Conservation (phyloP, 78 protist species). For the Monocercomonoides exilis region DNA sequence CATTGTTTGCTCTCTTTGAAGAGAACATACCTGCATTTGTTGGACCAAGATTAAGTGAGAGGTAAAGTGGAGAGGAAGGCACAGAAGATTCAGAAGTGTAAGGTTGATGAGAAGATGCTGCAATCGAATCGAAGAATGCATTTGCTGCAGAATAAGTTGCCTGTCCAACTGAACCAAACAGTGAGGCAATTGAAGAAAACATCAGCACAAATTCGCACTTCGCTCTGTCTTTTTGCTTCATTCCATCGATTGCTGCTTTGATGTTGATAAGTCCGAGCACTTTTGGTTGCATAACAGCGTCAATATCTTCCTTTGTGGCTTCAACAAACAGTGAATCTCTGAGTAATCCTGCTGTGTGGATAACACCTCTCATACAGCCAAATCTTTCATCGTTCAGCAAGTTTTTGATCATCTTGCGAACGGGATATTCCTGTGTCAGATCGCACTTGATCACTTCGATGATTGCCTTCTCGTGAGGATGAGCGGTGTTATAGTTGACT, state of each 20-base stretch:
- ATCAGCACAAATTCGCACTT: background rate
- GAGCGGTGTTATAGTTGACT: too few species aligned
- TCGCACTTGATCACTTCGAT: too few species aligned
- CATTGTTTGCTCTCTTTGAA: background rate
- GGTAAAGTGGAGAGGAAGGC: background rate
- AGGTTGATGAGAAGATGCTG: too few species aligned
- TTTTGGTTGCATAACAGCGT: background rate
- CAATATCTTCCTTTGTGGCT: background rate
- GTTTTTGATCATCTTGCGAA: too few species aligned
- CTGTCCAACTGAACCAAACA: background rate
- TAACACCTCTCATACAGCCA: background rate
- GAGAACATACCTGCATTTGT: background rate
- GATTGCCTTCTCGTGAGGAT: too few species aligned
- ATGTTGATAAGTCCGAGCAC: background rate
- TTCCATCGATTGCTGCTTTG: background rate
- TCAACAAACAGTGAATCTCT: background rate
- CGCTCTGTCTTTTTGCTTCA: too few species aligned
- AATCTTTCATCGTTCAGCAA: too few species aligned
- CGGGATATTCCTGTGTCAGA: too few species aligned
- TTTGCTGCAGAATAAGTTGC: background rate
- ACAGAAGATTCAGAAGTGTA: too few species aligned
- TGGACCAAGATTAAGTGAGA: background rate
- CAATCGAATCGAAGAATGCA: background rate
- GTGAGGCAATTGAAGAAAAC: background rate
- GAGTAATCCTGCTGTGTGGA: background rate